Conservation (phyloP, 306 rosid species). For the Cicer bijugum region DNA sequence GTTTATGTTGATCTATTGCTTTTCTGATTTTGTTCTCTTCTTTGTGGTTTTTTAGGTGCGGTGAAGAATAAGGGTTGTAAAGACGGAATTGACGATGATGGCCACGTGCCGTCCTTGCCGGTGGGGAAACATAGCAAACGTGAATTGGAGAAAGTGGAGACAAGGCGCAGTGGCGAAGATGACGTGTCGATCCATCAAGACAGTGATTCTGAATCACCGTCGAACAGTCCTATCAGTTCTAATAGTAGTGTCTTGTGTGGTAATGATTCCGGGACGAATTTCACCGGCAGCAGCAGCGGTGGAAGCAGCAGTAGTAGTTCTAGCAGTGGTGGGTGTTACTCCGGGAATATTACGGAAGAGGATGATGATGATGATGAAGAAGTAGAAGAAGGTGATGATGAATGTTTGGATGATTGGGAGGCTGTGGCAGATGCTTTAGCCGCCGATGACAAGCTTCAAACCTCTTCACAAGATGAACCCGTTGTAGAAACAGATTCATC, state of each 20-base stretch:
- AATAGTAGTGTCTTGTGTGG: conserved; percentile 52
- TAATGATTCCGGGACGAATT: conserved; percentile 74
- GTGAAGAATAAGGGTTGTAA: conserved; percentile 67
- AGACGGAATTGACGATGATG: conserved; percentile 53
- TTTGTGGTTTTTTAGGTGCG: conserved; percentile 57
- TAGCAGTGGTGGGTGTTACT: conserved; percentile 82
- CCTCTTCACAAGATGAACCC: conserved; percentile 40
- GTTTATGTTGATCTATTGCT: conserved; percentile 13
- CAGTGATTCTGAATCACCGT: conserved; percentile 66
- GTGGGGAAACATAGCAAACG: conserved; percentile 45
- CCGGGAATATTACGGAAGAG: conserved; percentile 81
- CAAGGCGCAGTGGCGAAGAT: conserved; percentile 54
- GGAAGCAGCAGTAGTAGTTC: conserved; percentile 58
- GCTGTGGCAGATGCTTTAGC: conserved; percentile 95
- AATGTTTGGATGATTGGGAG: conserved; percentile 98
- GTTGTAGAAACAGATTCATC: conserved; percentile 48
- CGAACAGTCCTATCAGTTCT: conserved; percentile 68
- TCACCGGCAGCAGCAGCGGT: conserved; percentile 67
- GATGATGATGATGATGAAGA: conserved; percentile 58
- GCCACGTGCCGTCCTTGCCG: conserved; percentile 38
- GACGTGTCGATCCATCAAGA: conserved; percentile 60
- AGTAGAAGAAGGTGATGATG: conserved; percentile 68
- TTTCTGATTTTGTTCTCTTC: conserved; percentile 20
- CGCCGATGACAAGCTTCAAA: conserved; percentile 69
- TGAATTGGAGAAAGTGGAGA: conserved; percentile 60